Percentiles rank a stretch among this genome's conserved stretches.
These are phyloP conservation scores for Chlorella vulgaris DNA, from an alignment of 139 green algal species.

Conservation along the genomic window DNA sequence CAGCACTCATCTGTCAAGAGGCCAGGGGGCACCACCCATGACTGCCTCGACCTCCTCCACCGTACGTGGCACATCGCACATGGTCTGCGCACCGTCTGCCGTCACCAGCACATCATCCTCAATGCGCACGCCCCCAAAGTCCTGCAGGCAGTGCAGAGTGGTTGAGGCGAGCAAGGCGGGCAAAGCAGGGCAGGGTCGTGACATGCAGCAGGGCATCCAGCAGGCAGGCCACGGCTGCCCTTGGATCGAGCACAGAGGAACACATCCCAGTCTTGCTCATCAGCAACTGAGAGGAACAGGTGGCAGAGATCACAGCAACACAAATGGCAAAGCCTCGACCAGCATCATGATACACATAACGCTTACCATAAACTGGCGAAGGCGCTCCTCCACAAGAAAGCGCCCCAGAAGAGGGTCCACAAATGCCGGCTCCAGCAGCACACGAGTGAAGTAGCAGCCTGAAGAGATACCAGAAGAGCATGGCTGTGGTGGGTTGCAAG, in stretches of 20 bases:
- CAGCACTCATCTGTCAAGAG: background rate
- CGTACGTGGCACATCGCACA: conserved; percentile 81
- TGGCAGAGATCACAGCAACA: too few relatives aligned
- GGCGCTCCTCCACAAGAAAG: conserved; percentile 46
- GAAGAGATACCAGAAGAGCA: too few relatives aligned
- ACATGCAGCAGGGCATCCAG: background rate
- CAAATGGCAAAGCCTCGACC: too few relatives aligned
- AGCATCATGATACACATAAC: too few relatives aligned
- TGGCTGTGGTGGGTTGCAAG: too few relatives aligned
- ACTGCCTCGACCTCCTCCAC: conserved; percentile 85
- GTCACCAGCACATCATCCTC: conserved; percentile 93
- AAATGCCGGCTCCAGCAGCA: conserved; percentile 67
- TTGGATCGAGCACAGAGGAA: too few relatives aligned
- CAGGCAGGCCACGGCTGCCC: too few relatives aligned
- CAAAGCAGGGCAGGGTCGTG: too few relatives aligned
- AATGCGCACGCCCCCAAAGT: conserved; percentile 69
- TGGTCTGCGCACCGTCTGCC: conserved; percentile 54
- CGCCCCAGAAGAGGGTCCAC: conserved; percentile 10
- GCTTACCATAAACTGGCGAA: too few relatives aligned
- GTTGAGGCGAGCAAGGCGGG: too few relatives aligned
- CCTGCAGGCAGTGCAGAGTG: conserved; percentile 24
- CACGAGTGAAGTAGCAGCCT: conserved; percentile 89
- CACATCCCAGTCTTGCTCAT: too few relatives aligned
- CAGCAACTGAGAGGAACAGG: too few relatives aligned
- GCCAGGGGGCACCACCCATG: conserved; percentile 82